These are phyloP conservation scores for Chlamydomonas schloesseri DNA, from an alignment of 139 green algal genomes.

Conservation along the genomic window DNA sequence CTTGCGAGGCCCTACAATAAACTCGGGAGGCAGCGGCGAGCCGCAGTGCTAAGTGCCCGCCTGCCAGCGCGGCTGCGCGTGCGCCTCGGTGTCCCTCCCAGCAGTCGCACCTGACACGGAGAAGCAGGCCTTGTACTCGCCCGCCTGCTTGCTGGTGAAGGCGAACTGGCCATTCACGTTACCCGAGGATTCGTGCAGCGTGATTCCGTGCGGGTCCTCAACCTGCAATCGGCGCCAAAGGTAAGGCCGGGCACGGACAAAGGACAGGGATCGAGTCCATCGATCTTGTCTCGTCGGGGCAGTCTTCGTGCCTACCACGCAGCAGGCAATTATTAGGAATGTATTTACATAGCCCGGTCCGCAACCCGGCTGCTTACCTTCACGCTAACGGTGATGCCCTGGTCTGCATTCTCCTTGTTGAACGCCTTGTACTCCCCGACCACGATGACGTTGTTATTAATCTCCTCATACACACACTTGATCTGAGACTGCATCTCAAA, in stretches of 20 bases:
- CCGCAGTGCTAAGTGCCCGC: too few relatives aligned
- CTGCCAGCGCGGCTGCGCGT: too few relatives aligned
- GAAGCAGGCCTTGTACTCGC: conserved; percentile 94
- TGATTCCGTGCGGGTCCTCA: conserved; percentile 32
- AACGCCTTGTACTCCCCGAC: conserved; percentile 65
- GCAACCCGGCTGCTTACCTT: conserved; percentile 34
- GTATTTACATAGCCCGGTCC: too few relatives aligned
- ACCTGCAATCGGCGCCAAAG: conserved; percentile 37
- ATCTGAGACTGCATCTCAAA: conserved; percentile 67
- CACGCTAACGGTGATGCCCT: conserved; percentile 15
- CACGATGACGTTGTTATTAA: conserved; percentile 70
- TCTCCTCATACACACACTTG: conserved; percentile 71
- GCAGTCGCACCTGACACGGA: conserved; percentile 65
- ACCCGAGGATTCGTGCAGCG: conserved; percentile 25
- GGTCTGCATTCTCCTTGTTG: conserved; percentile 54
- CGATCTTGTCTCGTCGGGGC: too few relatives aligned
- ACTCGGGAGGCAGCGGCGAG: too few relatives aligned
- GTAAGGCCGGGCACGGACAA: too few relatives aligned
- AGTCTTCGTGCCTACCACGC: too few relatives aligned
- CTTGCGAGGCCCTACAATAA: too few relatives aligned
- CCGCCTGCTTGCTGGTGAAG: conserved; percentile 81
- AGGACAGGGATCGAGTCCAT: background rate
- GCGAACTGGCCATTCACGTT: conserved; percentile 77
- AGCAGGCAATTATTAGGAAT: too few relatives aligned
- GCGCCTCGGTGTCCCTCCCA: too few relatives aligned